Conservation (phyloP, 192 early-diverging fungal genomes). For the Obelidium mucronatum region DNA sequence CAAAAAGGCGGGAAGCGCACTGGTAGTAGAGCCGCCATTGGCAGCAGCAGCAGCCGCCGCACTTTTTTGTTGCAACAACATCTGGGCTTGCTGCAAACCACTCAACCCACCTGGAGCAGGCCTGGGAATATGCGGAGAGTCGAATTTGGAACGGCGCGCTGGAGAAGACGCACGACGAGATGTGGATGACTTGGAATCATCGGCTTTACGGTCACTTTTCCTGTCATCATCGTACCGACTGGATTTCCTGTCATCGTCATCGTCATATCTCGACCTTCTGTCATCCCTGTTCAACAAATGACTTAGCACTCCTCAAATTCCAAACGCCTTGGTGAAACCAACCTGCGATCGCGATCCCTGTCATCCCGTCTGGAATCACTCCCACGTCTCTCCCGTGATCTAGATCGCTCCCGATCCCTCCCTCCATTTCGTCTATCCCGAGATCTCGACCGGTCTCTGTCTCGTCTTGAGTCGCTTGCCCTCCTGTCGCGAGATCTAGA, state of each 20-base stretch:
- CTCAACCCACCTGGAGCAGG: conserved; percentile 20
- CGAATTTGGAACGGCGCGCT: background rate
- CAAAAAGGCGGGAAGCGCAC: conserved; percentile 15
- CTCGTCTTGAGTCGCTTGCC: conserved; percentile 10
- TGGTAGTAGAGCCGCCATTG: background rate
- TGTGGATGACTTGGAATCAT: no score
- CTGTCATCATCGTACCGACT: conserved; percentile 16
- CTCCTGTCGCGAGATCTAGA: background rate
- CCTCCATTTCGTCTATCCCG: background rate
- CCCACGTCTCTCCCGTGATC: conserved; percentile 17
- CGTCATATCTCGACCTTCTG: background rate
- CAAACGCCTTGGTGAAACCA: background rate
- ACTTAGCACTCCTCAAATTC: background rate
- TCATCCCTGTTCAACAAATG: background rate
- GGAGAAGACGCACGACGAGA: conserved; percentile 15
- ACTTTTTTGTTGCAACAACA: conserved; percentile 31
- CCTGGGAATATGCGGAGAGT: no score
- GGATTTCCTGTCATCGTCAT: background rate
- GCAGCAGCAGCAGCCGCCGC: background rate
- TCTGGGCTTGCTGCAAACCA: conserved; percentile 32
- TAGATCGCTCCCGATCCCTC: background rate
- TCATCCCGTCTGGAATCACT: conserved; percentile 1
- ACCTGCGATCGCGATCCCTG: background rate
- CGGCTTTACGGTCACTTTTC: background rate
- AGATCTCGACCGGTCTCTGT: conserved; percentile 31